Evolutionary conservation across 768 basidiomycete genomes (phyloP).

Genomic region (Kwoniella sp.): DNA sequence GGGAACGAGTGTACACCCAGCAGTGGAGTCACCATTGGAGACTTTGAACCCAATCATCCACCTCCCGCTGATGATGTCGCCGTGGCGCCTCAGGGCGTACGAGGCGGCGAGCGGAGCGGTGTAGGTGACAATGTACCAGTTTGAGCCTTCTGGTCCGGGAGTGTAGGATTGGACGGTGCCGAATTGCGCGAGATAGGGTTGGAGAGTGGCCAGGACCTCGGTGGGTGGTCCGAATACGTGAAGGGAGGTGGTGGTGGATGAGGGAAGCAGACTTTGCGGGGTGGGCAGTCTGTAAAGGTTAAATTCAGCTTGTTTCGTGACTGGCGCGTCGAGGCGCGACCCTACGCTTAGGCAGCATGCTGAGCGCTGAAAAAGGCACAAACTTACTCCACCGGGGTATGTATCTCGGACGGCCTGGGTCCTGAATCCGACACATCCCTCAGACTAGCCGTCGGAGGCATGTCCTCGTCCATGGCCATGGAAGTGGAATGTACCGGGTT

Average conservation of each 20-base stretch:
- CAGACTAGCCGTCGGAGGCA: slow-evolving; percentile 35
- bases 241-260: slow-evolving; percentile 27
- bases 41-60: slow-evolving; percentile 41
- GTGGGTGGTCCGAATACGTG: slow-evolving; percentile 41
- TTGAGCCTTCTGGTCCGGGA: slow-evolving; percentile 35
- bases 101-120: slow-evolving; percentile 19
- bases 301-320: not conserved
- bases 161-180: slow-evolving; percentile 27
- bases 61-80: slow-evolving; percentile 36
- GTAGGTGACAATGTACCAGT: slow-evolving; percentile 38
- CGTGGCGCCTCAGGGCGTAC: slow-evolving; percentile 33
- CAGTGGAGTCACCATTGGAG: not conserved
- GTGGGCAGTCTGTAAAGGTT: slow-evolving; percentile 3
- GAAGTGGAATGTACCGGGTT: too few species aligned
- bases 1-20: slow-evolving; percentile 7
- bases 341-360: not conserved
- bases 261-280: slow-evolving; percentile 26
- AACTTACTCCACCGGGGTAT: slow-evolving; percentile 16
- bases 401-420: not conserved
- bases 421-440: slow-evolving; percentile 15
- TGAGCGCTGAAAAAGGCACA: not conserved
- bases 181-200: slow-evolving; percentile 22
- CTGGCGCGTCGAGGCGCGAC: not conserved
- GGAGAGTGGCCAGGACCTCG: slow-evolving; percentile 18
- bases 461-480: slow-evolving; percentile 35